Evolutionary conservation across 768 basidiomycete genomes (phyloP).

Genomic region (Boletus rubroflammeus): DNA sequence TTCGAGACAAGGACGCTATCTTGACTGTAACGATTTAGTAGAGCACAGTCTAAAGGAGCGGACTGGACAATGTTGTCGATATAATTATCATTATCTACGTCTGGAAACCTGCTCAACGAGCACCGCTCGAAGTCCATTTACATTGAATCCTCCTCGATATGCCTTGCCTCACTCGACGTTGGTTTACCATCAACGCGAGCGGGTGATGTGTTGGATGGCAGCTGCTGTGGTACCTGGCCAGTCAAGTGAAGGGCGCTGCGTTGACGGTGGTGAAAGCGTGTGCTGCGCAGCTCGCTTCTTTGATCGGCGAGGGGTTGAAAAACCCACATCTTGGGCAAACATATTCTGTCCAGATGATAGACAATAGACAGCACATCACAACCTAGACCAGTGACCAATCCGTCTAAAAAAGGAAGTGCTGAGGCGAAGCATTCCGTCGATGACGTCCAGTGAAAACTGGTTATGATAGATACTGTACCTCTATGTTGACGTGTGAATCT

Average conservation of each 20-base stretch:
- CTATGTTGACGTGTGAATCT: too few species aligned
- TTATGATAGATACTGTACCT: too few species aligned
- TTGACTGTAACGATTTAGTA: conserved; percentile 5
- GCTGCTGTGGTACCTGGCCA: conserved; percentile 5
- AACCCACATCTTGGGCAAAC: conserved; percentile 81
- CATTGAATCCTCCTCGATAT: conserved; percentile 1
- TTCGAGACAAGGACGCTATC: not conserved
- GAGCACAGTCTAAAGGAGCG: conserved; percentile 10
- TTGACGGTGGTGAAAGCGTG: conserved; percentile 27
- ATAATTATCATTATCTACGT: not conserved
- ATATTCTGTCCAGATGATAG: conserved; percentile 54
- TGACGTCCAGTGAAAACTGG: too few species aligned
- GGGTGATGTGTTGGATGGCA: not conserved
- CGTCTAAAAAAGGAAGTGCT: too few species aligned
- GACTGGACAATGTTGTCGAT: not conserved
- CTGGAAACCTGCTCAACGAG: not conserved
- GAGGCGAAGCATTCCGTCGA: too few species aligned
- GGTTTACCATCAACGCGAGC: not conserved
- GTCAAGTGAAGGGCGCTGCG: conserved; percentile 7
- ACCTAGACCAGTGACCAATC: not conserved
- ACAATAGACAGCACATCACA: not conserved
- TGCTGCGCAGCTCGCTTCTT: conserved; percentile 27
- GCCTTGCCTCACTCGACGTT: not conserved
- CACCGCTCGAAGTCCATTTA: conserved; percentile 14
- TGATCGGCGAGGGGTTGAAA: conserved; percentile 58